These are phyloP conservation scores for Diplodia sapinea DNA, from an alignment of 2,329 filamentous ascomycete species.

Conservation along the genomic window DNA sequence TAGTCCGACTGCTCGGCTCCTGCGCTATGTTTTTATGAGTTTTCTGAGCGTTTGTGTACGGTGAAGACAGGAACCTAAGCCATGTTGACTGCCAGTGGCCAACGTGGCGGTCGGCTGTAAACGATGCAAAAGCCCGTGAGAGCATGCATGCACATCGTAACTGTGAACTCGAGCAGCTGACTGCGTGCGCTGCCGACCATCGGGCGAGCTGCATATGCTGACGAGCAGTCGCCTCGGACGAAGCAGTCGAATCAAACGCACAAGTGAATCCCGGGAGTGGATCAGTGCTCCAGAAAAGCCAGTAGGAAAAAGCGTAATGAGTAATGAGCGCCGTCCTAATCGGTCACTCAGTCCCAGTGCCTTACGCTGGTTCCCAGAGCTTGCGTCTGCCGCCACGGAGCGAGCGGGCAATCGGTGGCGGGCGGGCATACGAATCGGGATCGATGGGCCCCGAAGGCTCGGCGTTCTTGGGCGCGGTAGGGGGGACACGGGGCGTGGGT, in stretches of 20 bases:
- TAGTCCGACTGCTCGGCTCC: slow-evolving; percentile 5
- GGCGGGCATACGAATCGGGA: slow-evolving; percentile 49
- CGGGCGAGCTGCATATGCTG: slow-evolving; percentile 14
- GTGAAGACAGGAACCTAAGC: slow-evolving; percentile 15
- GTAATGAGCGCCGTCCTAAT: slow-evolving; percentile 7
- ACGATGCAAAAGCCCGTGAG: slow-evolving; percentile 17
- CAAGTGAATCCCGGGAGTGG: slow-evolving; percentile 18
- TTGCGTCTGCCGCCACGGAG: slow-evolving; percentile 45
- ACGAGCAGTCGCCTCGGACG: slow-evolving; percentile 15
- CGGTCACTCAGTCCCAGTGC: slow-evolving; percentile 8
- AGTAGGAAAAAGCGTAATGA: slow-evolving; percentile 14
- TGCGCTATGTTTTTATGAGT: slow-evolving; percentile 17
- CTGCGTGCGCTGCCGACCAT: slow-evolving; percentile 16
- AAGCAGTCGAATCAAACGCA: slow-evolving; percentile 25
- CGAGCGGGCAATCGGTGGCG: slow-evolving; percentile 40
- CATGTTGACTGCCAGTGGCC: slow-evolving; percentile 9
- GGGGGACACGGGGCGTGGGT: slow-evolving; percentile 38
- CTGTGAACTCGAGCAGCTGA: slow-evolving; percentile 25
- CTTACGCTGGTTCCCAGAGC: slow-evolving; percentile 50
- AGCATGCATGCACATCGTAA: slow-evolving; percentile 22
- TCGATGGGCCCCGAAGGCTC: slow-evolving; percentile 44
- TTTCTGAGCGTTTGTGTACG: slow-evolving; percentile 21
- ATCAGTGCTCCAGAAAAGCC: slow-evolving; percentile 27
- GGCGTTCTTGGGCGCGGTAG: slow-evolving; percentile 36
- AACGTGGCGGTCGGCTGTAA: slow-evolving; percentile 19